phyloP scores from a whole-genome alignment of 2,329 filamentous ascomycete genomes.

The Pseudodiploospora longispora region DNA sequence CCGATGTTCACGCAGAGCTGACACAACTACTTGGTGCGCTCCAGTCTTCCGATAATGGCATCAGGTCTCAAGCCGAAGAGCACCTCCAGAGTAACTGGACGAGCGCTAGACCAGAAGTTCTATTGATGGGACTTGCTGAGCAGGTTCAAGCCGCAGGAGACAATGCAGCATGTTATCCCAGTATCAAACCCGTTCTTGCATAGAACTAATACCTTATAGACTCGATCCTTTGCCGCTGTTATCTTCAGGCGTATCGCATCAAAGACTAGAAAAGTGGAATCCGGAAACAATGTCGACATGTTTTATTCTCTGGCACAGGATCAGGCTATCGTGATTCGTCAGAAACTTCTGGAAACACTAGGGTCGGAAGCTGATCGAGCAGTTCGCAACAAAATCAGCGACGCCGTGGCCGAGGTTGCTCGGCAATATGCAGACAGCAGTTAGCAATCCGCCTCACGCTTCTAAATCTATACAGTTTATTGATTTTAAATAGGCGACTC shows the following conservation, averaged over 20 bases:
- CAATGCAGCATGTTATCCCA: slow-evolving; percentile 47
- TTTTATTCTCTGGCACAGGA: slow-evolving; percentile 72
- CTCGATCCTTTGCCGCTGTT: slow-evolving; percentile 83
- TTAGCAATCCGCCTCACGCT: slow-evolving; percentile 36
- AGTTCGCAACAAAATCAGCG: slow-evolving; percentile 91
- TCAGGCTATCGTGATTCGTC: slow-evolving; percentile 69
- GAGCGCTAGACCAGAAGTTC: slow-evolving; percentile 67
- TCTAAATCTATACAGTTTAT: background rate
- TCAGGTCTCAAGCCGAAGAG: slow-evolving; percentile 81
- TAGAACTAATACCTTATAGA: slow-evolving; percentile 31
- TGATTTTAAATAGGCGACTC: slow-evolving; percentile 51
- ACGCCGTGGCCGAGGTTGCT: slow-evolving; percentile 93
- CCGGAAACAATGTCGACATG: slow-evolving; percentile 68
- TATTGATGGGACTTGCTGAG: slow-evolving; percentile 90
- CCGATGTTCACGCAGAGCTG: slow-evolving; percentile 78
- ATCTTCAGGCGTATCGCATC: slow-evolving; percentile 91
- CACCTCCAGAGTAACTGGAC: slow-evolving; percentile 90
- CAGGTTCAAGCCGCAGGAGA: slow-evolving; percentile 77
- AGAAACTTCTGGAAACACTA: slow-evolving; percentile 74
- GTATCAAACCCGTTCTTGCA: too few relatives aligned
- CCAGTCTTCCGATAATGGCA: slow-evolving; percentile 79
- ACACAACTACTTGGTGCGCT: slow-evolving; percentile 80
- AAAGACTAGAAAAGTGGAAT: slow-evolving; percentile 71
- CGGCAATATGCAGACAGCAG: slow-evolving; percentile 90
- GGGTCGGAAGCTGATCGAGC: slow-evolving; percentile 62